A percentile compares a stretch with the other conserved stretches of the same genome.
These are phyloP conservation scores for Metarhizium robertsii DNA, from an alignment of 2,329 filamentous ascomycete species.

Conservation along the genomic window DNA sequence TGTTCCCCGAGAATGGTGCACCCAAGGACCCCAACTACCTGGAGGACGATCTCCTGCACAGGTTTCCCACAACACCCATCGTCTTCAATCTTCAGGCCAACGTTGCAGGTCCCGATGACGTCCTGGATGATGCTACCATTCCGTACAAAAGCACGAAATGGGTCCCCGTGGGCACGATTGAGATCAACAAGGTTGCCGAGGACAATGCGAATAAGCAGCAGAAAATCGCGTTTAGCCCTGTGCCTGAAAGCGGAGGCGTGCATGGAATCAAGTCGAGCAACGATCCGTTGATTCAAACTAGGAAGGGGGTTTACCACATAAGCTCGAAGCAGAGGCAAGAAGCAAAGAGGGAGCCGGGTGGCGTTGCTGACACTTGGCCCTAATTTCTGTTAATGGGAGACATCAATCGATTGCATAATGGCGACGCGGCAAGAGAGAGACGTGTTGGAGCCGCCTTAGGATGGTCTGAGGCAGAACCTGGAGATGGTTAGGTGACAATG, in stretches of 20 bases:
- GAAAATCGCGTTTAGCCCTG: neutral
- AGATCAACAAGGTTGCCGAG: neutral
- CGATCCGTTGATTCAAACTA: neutral
- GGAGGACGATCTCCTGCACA: neutral
- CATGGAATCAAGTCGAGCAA: neutral
- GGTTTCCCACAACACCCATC: neutral
- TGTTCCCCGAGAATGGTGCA: neutral
- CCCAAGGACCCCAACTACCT: neutral
- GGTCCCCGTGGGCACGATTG: neutral
- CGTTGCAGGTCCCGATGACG: neutral
- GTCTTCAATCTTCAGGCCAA: neutral
- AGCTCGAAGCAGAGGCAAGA: neutral
- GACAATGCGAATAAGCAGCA: neutral
- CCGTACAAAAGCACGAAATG: neutral
- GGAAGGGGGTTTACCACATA: neutral
- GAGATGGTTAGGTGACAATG: too few species aligned
- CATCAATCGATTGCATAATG: too few species aligned
- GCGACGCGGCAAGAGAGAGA: too few species aligned
- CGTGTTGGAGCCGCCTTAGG: too few species aligned
- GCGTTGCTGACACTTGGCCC: neutral
- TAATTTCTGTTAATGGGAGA: neutral
- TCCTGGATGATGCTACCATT: neutral
- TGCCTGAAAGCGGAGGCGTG: neutral
- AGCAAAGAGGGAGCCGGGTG: neutral
- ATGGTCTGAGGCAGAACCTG: too few species aligned